These are phyloP conservation scores for Rhizopus arrhizus DNA, from an alignment of 371 early-diverging fungal genomes.

Conservation along the genomic window DNA sequence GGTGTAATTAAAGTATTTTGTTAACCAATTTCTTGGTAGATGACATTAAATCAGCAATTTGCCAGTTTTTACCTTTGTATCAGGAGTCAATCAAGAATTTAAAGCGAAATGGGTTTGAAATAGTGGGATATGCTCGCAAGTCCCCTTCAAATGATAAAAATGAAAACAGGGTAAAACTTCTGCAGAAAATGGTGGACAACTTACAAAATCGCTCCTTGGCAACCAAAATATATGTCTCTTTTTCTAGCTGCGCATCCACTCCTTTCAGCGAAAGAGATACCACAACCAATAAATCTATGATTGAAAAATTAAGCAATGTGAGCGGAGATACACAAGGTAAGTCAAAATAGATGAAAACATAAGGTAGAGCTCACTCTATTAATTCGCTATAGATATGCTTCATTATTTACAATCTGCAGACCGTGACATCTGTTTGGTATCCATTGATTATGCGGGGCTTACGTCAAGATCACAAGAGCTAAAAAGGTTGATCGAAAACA, in stretches of 20 bases:
- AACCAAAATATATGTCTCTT: constrained; percentile 5
- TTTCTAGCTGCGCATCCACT: constrained; percentile 12
- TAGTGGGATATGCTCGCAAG: constrained; percentile 14
- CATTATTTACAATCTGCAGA: constrained; percentile 7
- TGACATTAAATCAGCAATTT: constrained; percentile 12
- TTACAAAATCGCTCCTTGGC: constrained; percentile 11
- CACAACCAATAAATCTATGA: not conserved
- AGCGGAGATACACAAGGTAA: constrained; percentile 8
- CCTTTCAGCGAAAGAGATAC: constrained; percentile 12
- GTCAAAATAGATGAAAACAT: constrained; percentile 1
- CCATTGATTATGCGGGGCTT: constrained; percentile 22
- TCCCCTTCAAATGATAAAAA: constrained; percentile 10
- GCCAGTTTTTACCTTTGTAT: constrained; percentile 11
- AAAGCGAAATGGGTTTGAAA: constrained; percentile 1
- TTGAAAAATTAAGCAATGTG: constrained; percentile 1
- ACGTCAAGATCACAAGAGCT: constrained; percentile 8
- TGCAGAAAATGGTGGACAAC: constrained; percentile 6
- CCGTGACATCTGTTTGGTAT: constrained; percentile 17
- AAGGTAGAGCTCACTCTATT: not conserved
- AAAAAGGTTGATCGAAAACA: not conserved
- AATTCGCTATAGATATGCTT: constrained; percentile 11
- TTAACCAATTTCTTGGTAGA: constrained; percentile 17
- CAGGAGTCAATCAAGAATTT: constrained; percentile 13
- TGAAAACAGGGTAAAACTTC: constrained; percentile 3
- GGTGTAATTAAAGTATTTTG: constrained; percentile 11